These are phyloP conservation scores for Agaricus subrufescens DNA, from an alignment of 768 basidiomycete species.

Conservation along the genomic window DNA sequence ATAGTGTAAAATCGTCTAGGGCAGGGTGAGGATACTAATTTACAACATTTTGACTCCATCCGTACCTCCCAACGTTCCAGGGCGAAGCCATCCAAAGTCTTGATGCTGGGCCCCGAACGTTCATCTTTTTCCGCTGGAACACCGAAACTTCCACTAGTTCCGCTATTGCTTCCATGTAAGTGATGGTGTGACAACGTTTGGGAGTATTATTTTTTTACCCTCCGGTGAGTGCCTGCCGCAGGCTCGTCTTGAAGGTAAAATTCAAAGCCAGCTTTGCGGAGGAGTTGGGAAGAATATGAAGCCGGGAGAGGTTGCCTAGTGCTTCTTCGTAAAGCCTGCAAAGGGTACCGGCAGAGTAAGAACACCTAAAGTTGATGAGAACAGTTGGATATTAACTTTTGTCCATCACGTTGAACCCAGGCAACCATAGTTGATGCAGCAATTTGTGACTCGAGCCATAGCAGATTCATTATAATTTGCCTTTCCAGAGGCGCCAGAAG, in stretches of 20 bases:
- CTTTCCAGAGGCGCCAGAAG: conserved; percentile 74
- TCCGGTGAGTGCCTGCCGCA: conserved; percentile 83
- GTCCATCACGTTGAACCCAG: conserved; percentile 74
- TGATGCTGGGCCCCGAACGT: conserved; percentile 44
- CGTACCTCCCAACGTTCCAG: conserved; percentile 86
- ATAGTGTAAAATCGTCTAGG: conserved; percentile 90
- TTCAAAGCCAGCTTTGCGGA: conserved; percentile 64
- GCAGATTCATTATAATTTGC: conserved; percentile 81
- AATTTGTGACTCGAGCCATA: conserved; percentile 83
- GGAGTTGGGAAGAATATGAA: conserved; percentile 67
- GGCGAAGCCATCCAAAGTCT: conserved; percentile 74
- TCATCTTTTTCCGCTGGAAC: conserved; percentile 67
- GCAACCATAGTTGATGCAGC: conserved; percentile 61
- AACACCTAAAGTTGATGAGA: neutral
- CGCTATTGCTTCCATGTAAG: conserved; percentile 35
- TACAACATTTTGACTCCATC: conserved; percentile 13
- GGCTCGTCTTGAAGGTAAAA: conserved; percentile 68
- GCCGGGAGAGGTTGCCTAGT: conserved; percentile 51
- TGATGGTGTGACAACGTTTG: neutral
- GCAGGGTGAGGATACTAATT: conserved; percentile 5
- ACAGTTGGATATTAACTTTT: conserved; percentile 43
- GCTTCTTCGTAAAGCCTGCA: conserved; percentile 70
- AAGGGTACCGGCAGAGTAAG: conserved; percentile 12
- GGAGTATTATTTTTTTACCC: conserved; percentile 46
- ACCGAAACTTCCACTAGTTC: conserved; percentile 80